phyloP scores from a whole-genome alignment of 768 basidiomycete genomes.

The Mycena amicta region DNA sequence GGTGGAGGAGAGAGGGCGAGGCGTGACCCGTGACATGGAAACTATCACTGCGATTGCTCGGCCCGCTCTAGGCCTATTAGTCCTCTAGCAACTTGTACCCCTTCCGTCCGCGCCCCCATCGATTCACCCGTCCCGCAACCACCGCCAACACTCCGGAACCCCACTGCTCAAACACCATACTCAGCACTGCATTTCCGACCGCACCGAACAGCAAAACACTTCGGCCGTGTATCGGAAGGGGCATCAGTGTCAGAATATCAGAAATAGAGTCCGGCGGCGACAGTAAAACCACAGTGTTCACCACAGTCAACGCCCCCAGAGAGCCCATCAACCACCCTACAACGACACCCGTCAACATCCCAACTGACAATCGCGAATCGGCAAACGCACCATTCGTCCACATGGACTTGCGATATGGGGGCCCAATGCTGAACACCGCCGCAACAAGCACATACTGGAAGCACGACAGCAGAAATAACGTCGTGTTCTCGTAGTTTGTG shows the following conservation, averaged over 20 bases:
- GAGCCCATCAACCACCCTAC: slow-evolving; percentile 83
- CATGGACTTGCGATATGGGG: slow-evolving; percentile 93
- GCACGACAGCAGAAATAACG: slow-evolving; percentile 89
- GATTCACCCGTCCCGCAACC: slow-evolving; percentile 64
- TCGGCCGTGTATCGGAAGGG: slow-evolving; percentile 69
- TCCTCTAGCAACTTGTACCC: slow-evolving; percentile 75
- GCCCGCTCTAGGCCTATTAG: slow-evolving; percentile 34
- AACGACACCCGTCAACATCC: neutral
- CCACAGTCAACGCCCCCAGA: slow-evolving; percentile 62
- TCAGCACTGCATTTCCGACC: slow-evolving; percentile 68
- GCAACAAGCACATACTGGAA: slow-evolving; percentile 99
- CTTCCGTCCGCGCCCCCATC: slow-evolving; percentile 65
- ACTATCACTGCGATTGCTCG: slow-evolving; percentile 8
- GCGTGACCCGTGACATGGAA: neutral
- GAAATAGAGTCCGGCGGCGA: slow-evolving; percentile 62
- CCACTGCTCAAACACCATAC: slow-evolving; percentile 80
- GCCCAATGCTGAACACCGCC: slow-evolving; percentile 96
- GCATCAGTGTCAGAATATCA: slow-evolving; percentile 74
- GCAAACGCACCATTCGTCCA: slow-evolving; percentile 82
- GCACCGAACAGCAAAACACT: slow-evolving; percentile 69
- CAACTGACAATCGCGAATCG: slow-evolving; percentile 1
- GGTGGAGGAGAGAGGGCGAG: slow-evolving; percentile 13
- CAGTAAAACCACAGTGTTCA: slow-evolving; percentile 81
- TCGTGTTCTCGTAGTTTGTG: slow-evolving; percentile 89
- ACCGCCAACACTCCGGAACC: slow-evolving; percentile 58